Conservation (phyloP, 768 basidiomycete genomes). For the Lactifluus piperatus region DNA sequence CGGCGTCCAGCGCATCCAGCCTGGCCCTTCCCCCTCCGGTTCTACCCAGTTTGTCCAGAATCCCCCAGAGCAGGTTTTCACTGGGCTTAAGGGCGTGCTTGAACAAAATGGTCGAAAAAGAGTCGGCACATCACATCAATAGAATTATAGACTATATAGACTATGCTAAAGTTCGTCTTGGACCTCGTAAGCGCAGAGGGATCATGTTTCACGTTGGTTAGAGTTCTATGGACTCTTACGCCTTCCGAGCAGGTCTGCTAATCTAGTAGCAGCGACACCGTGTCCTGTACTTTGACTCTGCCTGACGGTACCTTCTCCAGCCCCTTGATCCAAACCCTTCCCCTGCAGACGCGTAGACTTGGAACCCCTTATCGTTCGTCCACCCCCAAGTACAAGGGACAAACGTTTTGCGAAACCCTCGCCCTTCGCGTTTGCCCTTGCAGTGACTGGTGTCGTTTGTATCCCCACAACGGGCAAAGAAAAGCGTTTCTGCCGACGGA, state of each 20-base stretch:
- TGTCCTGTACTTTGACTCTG: constrained; percentile 21
- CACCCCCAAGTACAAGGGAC: constrained; percentile 46
- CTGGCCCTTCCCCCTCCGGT: too few species aligned
- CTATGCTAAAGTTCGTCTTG: not conserved
- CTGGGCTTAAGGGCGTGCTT: too few species aligned
- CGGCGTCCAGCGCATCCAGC: too few species aligned
- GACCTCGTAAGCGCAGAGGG: not conserved
- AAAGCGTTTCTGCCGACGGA: constrained; percentile 56
- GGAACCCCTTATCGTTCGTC: constrained; percentile 16
- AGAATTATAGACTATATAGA: not conserved
- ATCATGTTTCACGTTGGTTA: not conserved
- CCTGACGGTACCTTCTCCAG: constrained; percentile 16
- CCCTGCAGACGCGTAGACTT: not conserved
- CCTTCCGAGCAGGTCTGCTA: constrained; percentile 46
- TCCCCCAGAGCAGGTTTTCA: too few species aligned
- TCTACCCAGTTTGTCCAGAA: too few species aligned
- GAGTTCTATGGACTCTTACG: constrained; percentile 1
- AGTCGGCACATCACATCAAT: not conserved
- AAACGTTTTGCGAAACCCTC: constrained; percentile 42
- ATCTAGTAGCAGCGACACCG: constrained; percentile 44
- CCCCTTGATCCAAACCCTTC: constrained; percentile 5
- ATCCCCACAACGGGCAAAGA: constrained; percentile 71
- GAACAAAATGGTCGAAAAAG: too few species aligned
- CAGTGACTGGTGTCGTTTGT: constrained; percentile 63
- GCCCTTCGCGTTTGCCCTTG: constrained; percentile 35